Base-by-base conservation (phyloP, 2,329 filamentous ascomycete species). In the Neophaeococcomyces aloes region DNA sequence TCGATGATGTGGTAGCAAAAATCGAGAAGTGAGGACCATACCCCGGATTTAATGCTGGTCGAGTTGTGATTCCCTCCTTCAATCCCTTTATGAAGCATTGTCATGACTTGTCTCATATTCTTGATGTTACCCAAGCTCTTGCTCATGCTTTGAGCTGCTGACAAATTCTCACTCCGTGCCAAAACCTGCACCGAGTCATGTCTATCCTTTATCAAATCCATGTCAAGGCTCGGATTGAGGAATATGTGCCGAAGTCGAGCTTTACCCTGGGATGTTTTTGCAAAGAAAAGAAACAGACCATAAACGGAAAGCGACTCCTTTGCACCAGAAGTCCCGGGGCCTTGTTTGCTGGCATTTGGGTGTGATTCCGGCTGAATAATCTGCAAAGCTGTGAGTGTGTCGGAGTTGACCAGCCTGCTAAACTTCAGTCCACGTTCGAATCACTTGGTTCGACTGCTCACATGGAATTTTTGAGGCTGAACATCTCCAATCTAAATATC, bases 301-400 rank as follows among this genome's bases (percentile, higher is more conserved):
- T 83, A 94, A 0, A 94, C 66, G 0, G 86, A 96, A 1, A 91
- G 70, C 13, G 78, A 83, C 64, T 94, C 87, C 60, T 89, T 94
- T 1, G 75, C 74, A 15, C 75, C 79, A 1, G 74, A 77, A 19
- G 68, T 72, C 5, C 71, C 74, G 2, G 79, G 76, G 0, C 83
- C 83, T 63, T 83, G 81, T 53, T 81, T 83, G 49, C 89, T 83
- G 37, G 76, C 79, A 56, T 86, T 87, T 3, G 86, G 88, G 60
- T 94, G 86, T 8, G 76, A 76, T 59, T 95, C 88, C 1, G 82
- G 78, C 44, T 83, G 81, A 19, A 94, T 70, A 21, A 98, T 85
- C 55, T 95, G 89, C 7, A 98, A 72, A 1, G 87, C 87, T 11
- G 77, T 64, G 32, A 96, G 66, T 0, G 88, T 84, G 57, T 95